phyloP scores from a whole-genome alignment of 2,329 filamentous ascomycete species.

The Epichloe glyceriae region DNA sequence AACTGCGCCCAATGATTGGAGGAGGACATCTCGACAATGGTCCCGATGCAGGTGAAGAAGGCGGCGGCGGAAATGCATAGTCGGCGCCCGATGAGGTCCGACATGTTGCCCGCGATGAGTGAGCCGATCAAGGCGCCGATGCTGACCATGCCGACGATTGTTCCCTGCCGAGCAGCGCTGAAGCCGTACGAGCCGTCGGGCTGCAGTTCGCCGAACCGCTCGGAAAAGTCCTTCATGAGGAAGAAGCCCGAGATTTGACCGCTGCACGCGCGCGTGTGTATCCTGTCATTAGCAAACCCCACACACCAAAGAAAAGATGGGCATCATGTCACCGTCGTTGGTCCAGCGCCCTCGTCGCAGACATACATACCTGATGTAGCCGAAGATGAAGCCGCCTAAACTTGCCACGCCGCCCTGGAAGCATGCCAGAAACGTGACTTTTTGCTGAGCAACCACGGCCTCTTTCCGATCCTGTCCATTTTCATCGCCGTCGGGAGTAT shows the following conservation, averaged over 20 bases:
- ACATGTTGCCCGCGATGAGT: conserved; percentile 44
- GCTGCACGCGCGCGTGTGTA: conserved; percentile 20
- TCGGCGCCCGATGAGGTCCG: conserved; percentile 48
- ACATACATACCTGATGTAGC: conserved; percentile 36
- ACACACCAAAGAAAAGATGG: background rate
- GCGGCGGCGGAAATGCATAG: conserved; percentile 49
- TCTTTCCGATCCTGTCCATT: background rate
- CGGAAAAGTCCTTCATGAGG: conserved; percentile 41
- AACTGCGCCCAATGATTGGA: conserved; percentile 47
- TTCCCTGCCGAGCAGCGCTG: conserved; percentile 45
- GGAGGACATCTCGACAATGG: conserved; percentile 49
- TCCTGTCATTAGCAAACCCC: background rate
- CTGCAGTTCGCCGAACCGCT: conserved; percentile 36
- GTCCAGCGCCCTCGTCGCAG: no score
- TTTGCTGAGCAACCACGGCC: conserved; percentile 9
- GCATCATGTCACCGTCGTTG: no score
- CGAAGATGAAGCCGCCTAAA: conserved; percentile 45
- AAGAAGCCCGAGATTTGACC: conserved; percentile 52
- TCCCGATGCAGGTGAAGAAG: conserved; percentile 51
- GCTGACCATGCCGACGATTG: conserved; percentile 47
- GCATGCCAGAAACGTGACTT: conserved; percentile 28
- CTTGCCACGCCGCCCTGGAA: conserved; percentile 38
- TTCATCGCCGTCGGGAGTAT: background rate
- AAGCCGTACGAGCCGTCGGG: conserved; percentile 32
- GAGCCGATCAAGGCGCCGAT: conserved; percentile 47